Percentiles rank a stretch among this genome's conserved stretches.
Evolutionary conservation across 2,329 filamentous ascomycete species (phyloP).

Genomic region (Cephalotrichum gorgonifer): DNA sequence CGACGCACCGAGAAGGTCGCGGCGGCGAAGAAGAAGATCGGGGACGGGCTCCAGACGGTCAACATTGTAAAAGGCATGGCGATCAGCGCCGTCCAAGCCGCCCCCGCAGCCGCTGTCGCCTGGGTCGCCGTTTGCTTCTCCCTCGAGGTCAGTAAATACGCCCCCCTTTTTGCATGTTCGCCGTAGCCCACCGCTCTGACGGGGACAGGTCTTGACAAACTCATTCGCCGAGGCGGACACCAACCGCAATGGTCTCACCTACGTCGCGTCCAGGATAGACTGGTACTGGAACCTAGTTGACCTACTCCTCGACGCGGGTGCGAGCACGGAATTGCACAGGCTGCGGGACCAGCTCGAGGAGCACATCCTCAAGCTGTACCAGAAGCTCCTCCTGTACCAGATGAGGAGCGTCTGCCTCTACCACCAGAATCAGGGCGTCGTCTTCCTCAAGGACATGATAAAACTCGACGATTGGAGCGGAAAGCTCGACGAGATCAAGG

Average conservation of each 20-base stretch:
- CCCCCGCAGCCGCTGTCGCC: constrained; percentile 22
- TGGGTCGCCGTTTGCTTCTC: constrained; percentile 24
- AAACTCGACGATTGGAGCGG: constrained; percentile 14
- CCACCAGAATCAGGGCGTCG: constrained; percentile 16
- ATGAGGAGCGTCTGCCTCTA: constrained; percentile 28
- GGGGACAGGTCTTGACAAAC: constrained; percentile 19
- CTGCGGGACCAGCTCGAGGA: constrained; percentile 10
- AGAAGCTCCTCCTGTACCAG: constrained; percentile 25
- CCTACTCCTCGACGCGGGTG: constrained; percentile 12
- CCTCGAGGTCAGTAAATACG: constrained; percentile 17
- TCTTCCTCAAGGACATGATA: constrained; percentile 17
- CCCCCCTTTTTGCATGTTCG: constrained; percentile 7
- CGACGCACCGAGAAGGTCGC: neutral
- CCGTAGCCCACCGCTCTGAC: neutral
- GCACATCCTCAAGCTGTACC: constrained; percentile 22
- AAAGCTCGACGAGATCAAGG: neutral
- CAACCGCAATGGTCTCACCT: constrained; percentile 21
- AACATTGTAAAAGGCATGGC: constrained; percentile 9
- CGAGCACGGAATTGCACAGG: neutral
- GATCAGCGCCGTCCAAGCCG: constrained; percentile 13
- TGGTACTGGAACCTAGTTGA: constrained; percentile 24
- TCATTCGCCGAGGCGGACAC: constrained; percentile 13
- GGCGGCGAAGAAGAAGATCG: neutral
- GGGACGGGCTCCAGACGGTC: neutral
- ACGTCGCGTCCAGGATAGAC: constrained; percentile 24